phyloP scores from a whole-genome alignment of 2,329 filamentous ascomycete genomes.

The Orbilia quercus region DNA sequence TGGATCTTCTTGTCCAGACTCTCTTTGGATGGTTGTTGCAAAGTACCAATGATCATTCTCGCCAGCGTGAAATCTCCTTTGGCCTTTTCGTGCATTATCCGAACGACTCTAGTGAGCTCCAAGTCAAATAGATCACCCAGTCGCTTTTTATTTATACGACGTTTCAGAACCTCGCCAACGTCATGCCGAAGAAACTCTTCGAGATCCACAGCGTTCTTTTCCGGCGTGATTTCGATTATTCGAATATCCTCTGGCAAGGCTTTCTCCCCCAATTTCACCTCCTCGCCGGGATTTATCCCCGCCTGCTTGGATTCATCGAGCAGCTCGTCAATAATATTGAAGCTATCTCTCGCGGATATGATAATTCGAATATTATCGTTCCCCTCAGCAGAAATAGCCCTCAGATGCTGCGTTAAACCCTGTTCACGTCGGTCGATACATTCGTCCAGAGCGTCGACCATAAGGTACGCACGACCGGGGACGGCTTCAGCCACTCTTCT shows the following conservation, averaged over 20 bases:
- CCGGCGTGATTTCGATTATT: conserved; percentile 24
- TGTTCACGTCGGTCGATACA: conserved; percentile 24
- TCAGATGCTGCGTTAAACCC: conserved; percentile 1
- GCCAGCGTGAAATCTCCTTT: conserved; percentile 44
- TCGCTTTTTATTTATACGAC: conserved; percentile 23
- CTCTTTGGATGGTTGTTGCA: conserved; percentile 45
- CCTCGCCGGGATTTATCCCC: background rate
- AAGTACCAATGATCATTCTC: conserved; percentile 31
- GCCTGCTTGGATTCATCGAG: background rate
- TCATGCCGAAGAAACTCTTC: conserved; percentile 30
- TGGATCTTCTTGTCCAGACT: conserved; percentile 26
- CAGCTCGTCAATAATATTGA: conserved; percentile 26
- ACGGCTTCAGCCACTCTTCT: conserved; percentile 21
- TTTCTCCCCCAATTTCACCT: background rate
- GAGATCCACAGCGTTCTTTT: conserved; percentile 27
- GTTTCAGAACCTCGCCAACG: conserved; percentile 24
- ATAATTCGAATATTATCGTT: conserved; percentile 19
- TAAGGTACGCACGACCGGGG: conserved; percentile 28
- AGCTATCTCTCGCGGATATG: conserved; percentile 33
- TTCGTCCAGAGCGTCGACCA: conserved; percentile 42
- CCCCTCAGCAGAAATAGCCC: background rate
- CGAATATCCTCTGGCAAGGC: conserved; percentile 8
- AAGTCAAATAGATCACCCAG: conserved; percentile 23
- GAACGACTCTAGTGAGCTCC: conserved; percentile 25
- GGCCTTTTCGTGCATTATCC: conserved; percentile 37